A percentile compares a stretch with the other conserved stretches of the same genome.
These are phyloP conservation scores for Stephania cephalantha DNA, from an alignment of 164 flowering plant genomes.

Conservation along the genomic window DNA sequence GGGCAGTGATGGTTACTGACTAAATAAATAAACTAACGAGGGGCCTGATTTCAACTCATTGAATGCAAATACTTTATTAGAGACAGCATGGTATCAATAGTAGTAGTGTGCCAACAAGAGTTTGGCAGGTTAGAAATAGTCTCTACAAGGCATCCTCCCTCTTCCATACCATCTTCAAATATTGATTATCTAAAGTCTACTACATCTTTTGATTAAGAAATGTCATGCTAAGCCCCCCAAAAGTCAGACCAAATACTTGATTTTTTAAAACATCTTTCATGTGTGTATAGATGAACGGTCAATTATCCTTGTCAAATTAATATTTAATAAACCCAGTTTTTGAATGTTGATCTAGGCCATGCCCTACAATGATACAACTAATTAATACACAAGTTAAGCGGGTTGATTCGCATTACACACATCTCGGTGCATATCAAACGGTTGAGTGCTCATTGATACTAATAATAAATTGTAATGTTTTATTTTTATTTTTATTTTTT, in stretches of 20 bases:
- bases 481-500: too few species aligned
- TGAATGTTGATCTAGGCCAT: too few species aligned
- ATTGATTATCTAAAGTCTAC: background rate
- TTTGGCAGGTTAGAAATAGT: slow-evolving; percentile 8
- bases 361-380: too few species aligned
- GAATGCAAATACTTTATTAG: background rate
- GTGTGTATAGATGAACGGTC: background rate
- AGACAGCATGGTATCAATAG: background rate
- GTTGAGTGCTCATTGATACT: too few species aligned
- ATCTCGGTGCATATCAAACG: too few species aligned
- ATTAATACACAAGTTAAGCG: too few species aligned
- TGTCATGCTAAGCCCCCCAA: slow-evolving; percentile 5
- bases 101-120: background rate
- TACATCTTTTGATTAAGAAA: background rate
- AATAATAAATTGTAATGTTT: too few species aligned
- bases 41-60: background rate
- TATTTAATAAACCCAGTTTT: background rate
- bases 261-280: background rate
- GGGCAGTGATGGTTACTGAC: background rate
- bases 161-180: background rate
- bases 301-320: background rate
- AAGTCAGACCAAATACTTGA: background rate
- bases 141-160: background rate
- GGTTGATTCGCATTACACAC: too few species aligned
- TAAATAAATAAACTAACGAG: background rate